phyloP scores from a whole-genome alignment of 192 early-diverging fungal species.

The Entophlyctis helioformis region DNA sequence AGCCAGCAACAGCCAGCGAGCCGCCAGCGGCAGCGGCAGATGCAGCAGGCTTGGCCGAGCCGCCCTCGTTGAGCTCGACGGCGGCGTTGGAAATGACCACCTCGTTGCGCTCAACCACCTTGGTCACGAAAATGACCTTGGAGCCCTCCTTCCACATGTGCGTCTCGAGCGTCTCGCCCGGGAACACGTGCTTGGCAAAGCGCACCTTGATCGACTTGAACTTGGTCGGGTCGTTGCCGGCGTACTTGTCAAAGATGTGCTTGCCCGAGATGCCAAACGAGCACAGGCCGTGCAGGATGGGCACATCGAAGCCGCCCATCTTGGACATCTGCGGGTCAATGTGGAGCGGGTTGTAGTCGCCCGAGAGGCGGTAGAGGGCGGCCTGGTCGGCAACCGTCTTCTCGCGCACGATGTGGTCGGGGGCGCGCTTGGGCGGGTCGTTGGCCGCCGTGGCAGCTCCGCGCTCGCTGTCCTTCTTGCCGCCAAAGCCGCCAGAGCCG shows the following conservation, averaged over 20 bases:
- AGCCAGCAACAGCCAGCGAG: constrained; percentile 44
- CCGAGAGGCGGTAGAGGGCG: constrained; percentile 87
- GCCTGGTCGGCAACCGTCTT: constrained; percentile 89
- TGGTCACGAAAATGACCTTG: constrained; percentile 89
- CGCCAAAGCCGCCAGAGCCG: constrained; percentile 79
- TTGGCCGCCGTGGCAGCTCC: constrained; percentile 72
- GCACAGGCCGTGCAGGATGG: constrained; percentile 95
- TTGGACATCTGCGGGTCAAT: constrained; percentile 91
- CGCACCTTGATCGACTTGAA: constrained; percentile 82
- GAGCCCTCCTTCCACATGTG: constrained; percentile 88
- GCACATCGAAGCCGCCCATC: constrained; percentile 90
- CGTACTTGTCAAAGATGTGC: constrained; percentile 72
- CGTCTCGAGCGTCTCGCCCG: constrained; percentile 95
- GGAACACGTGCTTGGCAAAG: constrained; percentile 79
- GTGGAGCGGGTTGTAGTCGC: constrained; percentile 96
- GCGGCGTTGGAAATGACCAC: constrained; percentile 88
- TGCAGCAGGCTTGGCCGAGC: constrained; percentile 5
- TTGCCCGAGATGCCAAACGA: constrained; percentile 85
- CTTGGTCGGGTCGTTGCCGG: constrained; percentile 49
- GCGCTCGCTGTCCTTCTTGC: constrained; percentile 53
- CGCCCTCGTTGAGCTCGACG: constrained; percentile 59
- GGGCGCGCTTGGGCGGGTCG: constrained; percentile 62
- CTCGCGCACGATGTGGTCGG: constrained; percentile 72
- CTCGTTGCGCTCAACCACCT: constrained; percentile 84
- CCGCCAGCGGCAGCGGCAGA: neutral